Percentiles rank a stretch among this genome's conserved stretches.
Conservation (phyloP, 140 eudicot species). For the Flaveria floridana region DNA sequence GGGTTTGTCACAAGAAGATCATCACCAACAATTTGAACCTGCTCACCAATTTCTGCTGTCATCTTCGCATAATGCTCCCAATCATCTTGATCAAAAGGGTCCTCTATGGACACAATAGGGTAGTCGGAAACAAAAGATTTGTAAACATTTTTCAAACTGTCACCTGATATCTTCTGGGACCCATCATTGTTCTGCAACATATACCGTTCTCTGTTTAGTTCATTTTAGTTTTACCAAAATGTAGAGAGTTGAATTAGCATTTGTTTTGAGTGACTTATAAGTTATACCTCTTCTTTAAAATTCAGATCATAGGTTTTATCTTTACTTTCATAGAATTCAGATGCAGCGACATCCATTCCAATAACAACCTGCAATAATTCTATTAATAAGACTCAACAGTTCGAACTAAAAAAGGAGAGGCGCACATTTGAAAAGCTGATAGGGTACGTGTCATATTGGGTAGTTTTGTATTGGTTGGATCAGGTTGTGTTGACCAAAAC, state of each 20-base stretch:
- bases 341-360: constrained; percentile 99
- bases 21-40: constrained; percentile 47
- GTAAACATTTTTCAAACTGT: constrained; percentile 43
- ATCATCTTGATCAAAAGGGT: constrained; percentile 60
- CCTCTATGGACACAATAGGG: constrained; percentile 55
- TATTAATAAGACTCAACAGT: background rate
- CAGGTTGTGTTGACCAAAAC: too few species aligned
- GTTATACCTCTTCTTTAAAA: constrained; percentile 50
- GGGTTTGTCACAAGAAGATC: constrained; percentile 54
- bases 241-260: background rate
- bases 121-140: constrained; percentile 42
- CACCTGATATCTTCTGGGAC: constrained; percentile 46
- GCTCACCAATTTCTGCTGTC: constrained; percentile 51
- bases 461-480: too few species aligned
- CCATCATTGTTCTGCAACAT: constrained; percentile 51
- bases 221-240: background rate
- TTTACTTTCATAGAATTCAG: constrained; percentile 59
- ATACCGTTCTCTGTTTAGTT: background rate
- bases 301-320: constrained; percentile 48
- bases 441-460: too few species aligned
- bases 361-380: constrained; percentile 60
- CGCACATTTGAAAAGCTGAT: too few species aligned
- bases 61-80: constrained; percentile 64
- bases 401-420: too few species aligned
- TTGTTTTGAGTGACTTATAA: background rate